phyloP scores from a whole-genome alignment of 345 rosid species.

The Psidium guajava region DNA sequence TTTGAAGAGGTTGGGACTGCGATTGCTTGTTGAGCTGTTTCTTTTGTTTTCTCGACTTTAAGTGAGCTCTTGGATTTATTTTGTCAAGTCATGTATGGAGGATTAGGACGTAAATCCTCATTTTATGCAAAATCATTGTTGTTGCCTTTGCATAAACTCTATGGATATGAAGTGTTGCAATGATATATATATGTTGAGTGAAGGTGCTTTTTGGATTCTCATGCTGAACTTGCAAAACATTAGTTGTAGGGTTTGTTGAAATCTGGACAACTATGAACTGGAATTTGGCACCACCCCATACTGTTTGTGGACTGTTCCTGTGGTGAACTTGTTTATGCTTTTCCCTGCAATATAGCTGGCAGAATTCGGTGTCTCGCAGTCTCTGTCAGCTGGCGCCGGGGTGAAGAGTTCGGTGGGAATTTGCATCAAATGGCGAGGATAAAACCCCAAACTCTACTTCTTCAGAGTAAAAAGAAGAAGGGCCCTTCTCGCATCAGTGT shows the following conservation, averaged over 20 bases:
- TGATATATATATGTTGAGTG: background rate
- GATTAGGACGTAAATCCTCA: background rate
- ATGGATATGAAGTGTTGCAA: background rate
- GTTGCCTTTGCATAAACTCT: background rate
- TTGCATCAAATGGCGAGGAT: constrained; percentile 57
- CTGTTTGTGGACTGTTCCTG: background rate
- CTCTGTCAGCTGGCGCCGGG: background rate
- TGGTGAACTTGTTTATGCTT: background rate
- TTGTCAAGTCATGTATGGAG: background rate
- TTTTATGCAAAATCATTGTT: background rate
- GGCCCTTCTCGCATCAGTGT: constrained; percentile 50
- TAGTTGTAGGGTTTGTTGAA: background rate
- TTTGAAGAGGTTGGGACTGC: background rate
- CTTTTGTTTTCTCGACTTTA: background rate
- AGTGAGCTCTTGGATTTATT: background rate
- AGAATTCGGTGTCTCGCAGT: background rate
- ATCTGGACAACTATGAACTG: background rate
- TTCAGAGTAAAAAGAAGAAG: constrained; percentile 82
- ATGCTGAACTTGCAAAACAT: background rate
- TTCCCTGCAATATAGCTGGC: background rate
- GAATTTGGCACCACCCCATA: background rate
- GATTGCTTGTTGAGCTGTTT: background rate
- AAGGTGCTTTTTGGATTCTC: background rate
- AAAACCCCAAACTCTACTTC: constrained; percentile 68
- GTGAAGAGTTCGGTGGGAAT: background rate